Conservation (phyloP, 352 stramenopile genomes). For the Pythium coloratum region DNA sequence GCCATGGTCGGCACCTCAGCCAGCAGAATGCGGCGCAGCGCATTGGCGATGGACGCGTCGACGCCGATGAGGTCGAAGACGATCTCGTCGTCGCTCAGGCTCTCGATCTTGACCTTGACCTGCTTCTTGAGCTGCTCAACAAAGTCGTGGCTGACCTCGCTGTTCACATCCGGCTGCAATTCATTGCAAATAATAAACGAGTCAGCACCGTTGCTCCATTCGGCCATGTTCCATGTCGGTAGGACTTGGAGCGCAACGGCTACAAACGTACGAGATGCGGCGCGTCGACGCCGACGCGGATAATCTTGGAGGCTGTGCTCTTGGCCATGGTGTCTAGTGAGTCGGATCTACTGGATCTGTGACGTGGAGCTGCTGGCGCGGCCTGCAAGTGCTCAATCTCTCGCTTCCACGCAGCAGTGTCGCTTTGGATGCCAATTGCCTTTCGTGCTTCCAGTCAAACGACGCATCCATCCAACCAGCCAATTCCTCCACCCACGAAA, state of each 20-base stretch:
- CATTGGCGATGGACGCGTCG: constrained; percentile 92
- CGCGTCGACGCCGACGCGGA: constrained; percentile 72
- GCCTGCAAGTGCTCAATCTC: constrained; percentile 2
- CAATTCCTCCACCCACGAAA: constrained; percentile 23
- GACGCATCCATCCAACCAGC: constrained; percentile 37
- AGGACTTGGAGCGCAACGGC: not conserved
- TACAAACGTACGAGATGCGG: constrained; percentile 66
- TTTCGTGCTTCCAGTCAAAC: constrained; percentile 31
- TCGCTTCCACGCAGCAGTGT: constrained; percentile 18
- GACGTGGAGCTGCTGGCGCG: not conserved
- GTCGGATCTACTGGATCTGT: constrained; percentile 11
- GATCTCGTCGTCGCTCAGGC: constrained; percentile 84
- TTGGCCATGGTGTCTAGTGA: constrained; percentile 57
- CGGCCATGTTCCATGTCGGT: not conserved
- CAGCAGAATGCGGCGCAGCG: constrained; percentile 89
- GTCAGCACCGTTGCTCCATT: constrained; percentile 3
- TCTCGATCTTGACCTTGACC: constrained; percentile 85
- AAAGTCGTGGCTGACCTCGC: constrained; percentile 71
- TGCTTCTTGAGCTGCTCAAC: constrained; percentile 84
- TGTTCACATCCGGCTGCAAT: constrained; percentile 72
- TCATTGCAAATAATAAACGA: constrained; percentile 3
- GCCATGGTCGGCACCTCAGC: constrained; percentile 92
- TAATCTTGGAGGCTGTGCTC: constrained; percentile 59
- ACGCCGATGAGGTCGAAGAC: constrained; percentile 92
- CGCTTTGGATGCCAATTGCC: constrained; percentile 22